phyloP scores from a whole-genome alignment of 1,284 basidiomycete species.

The Ganoderma sinense region DNA sequence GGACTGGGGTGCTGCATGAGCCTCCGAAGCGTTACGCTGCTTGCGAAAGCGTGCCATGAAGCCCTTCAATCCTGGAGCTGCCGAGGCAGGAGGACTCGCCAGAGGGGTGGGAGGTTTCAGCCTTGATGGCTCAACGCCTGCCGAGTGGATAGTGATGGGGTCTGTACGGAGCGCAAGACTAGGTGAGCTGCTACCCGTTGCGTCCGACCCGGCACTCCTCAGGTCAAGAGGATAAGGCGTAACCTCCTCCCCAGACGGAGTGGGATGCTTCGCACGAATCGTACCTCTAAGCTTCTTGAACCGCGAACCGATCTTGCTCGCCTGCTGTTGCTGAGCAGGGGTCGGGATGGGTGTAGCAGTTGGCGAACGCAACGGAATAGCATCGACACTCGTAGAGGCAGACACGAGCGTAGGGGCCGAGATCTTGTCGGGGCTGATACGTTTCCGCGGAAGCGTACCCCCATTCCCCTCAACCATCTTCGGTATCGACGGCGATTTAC shows the following conservation, averaged over 20 bases:
- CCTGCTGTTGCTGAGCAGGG: slow-evolving; percentile 27
- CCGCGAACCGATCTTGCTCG: slow-evolving; percentile 49
- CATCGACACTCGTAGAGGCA: slow-evolving; percentile 78
- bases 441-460: slow-evolving; percentile 55
- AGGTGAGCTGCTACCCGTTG: slow-evolving; percentile 24
- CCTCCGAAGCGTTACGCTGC: slow-evolving; percentile 50
- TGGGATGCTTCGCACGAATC: slow-evolving; percentile 63
- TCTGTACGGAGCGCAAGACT: slow-evolving; percentile 37
- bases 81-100: slow-evolving; percentile 69
- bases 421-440: slow-evolving; percentile 75
- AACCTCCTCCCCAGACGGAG: slow-evolving; percentile 59
- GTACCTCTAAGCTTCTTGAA: slow-evolving; percentile 77
- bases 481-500: slow-evolving; percentile 61
- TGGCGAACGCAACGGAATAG: slow-evolving; percentile 67
- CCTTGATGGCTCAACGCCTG: slow-evolving; percentile 58
- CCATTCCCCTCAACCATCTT: slow-evolving; percentile 49
- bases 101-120: slow-evolving; percentile 52
- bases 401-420: slow-evolving; percentile 77
- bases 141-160: slow-evolving; percentile 33
- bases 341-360: slow-evolving; percentile 30
- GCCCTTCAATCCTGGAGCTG: slow-evolving; percentile 75
- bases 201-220: slow-evolving; percentile 34
- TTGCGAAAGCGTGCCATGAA: slow-evolving; percentile 84
- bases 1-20: slow-evolving; percentile 29
- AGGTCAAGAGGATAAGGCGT: slow-evolving; percentile 52